Evolutionary conservation across 805 yeast genomes (phyloP), one percentile per base, ranked within the genome.

Genomic region (Candida railenensis): DNA sequence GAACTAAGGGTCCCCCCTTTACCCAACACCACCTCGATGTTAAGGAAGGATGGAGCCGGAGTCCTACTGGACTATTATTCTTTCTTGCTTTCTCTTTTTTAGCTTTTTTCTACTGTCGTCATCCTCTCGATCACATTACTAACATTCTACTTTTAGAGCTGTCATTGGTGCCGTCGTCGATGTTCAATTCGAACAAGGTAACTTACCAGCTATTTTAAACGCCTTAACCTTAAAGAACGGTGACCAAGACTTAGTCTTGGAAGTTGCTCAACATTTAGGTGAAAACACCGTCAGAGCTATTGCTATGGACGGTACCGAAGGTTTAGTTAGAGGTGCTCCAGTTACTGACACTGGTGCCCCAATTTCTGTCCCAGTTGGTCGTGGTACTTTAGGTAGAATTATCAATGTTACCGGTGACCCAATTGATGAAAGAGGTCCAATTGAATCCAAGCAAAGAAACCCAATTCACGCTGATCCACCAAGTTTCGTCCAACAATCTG

Each of bases 271-370:
- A 83, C 99, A 94, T 79, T 85, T 94, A 76, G 99, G 99, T 83
- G 98, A 94, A 83, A 90, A 90, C 88, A 87, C 98, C 65, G 98
- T 94, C 74, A 92, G 99, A 87, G 87, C 99, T 73, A 94, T 94
- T 87, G 98, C 99, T 71, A 94, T 94, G 99, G 99, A 94, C 77
- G 98, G 98, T 89, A 94, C 99, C 63, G 98, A 92, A 78, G 99
- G 99, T 89, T 85, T 94, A 69, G 96, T 90, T 65, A 92, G 99
- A 84, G 99, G 99, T 76, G 85, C 87, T 67, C 48, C 78, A 51
- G 99, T 94, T 65, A 58, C 68, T 57, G 99, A 94, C 81, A 91
- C 98, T 58, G 99, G 99, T 76, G 81, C 96, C 56, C 99, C 99
- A 77, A 94, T 94, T 74, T 85, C 97, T 62, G 96, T 94, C 63